Percentiles rank a stretch among this genome's conserved stretches.
Conservation (phyloP, 768 basidiomycete genomes). For the Boletus rubescentipes region DNA sequence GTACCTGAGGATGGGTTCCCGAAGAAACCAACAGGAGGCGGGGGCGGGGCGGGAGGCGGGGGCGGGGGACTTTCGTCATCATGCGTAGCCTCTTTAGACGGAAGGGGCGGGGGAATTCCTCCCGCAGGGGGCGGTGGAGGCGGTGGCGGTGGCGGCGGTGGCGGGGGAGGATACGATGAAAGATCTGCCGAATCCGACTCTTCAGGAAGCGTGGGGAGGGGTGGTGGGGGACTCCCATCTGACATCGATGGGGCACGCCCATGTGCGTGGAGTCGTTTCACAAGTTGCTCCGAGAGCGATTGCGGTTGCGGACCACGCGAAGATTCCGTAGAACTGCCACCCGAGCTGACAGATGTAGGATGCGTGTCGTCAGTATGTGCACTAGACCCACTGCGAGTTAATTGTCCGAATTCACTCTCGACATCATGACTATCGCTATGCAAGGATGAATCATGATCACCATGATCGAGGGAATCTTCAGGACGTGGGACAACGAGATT, state of each 20-base stretch:
- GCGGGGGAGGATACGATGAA: conserved; percentile 27
- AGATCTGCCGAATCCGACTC: conserved; percentile 30
- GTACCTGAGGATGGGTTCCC: conserved; percentile 26
- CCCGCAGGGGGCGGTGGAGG: conserved; percentile 1
- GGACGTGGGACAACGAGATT: conserved; percentile 43
- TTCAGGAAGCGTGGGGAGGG: conserved; percentile 42
- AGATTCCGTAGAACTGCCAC: conserved; percentile 38
- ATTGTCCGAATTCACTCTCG: conserved; percentile 57
- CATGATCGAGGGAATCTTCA: conserved; percentile 44
- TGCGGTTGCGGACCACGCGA: conserved; percentile 39
- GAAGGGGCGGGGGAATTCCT: conserved; percentile 8
- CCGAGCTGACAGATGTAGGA: conserved; percentile 56
- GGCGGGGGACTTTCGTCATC: conserved; percentile 28
- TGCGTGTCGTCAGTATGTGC: conserved; percentile 51
- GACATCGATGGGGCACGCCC: conserved; percentile 42
- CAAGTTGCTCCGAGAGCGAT: conserved; percentile 62
- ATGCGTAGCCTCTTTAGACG: conserved; percentile 17
- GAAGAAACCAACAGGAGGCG: conserved; percentile 37
- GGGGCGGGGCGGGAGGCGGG: conserved; percentile 34
- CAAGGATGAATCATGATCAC: conserved; percentile 44
- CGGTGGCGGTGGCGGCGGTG: conserved; percentile 8
- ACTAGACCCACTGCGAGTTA: conserved; percentile 33
- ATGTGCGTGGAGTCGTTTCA: conserved; percentile 53
- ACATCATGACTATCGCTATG: conserved; percentile 50
- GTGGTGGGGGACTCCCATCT: conserved; percentile 36